Evolutionary conservation across 257 asterid genomes (phyloP), one percentile per base, ranked within the genome.

Genomic region (Petunia axillaris): DNA sequence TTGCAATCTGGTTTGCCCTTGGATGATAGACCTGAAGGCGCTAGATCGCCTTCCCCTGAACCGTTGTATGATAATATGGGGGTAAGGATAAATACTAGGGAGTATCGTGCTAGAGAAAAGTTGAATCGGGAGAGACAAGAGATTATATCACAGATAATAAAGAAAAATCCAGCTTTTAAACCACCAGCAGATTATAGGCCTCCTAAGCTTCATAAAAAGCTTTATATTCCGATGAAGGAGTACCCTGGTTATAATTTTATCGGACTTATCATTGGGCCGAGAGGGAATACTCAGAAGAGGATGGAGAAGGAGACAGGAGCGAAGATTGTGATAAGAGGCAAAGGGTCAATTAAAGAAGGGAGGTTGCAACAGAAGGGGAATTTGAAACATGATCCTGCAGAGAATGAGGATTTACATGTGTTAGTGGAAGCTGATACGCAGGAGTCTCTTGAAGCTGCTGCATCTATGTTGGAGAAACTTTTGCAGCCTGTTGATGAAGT

Each of bases 131-230:
- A 95, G 85, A 92, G 97, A 66, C 99, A 95, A 82, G 99, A 95
- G 84, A 90, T 95, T 57, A 93, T 95, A 84, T 91, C 97, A 0
- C 91, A 93, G 85, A 95, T 95, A 81, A 87, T 95, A 60, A 93
- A 95, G 93, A 95, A 93, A 64, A 95, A 95, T 67, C 99, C 99
- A 0, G 97, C 97, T 1, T 95, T 91, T 82, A 95, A 93, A 88
- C 98, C 99, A 0, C 99, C 99, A 0, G 98, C 99, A 0, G 99
- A 95, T 91, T 95, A 95, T 76, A 89, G 98, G 85, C 98, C 98
- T 1, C 98, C 98, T 0, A 95, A 95, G 87, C 94, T 91, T 82
- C 93, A 95, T 0, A 95, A 93, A 83, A 95, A 95, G 90, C 91
- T 95, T 2, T 93, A 93, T 81, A 95, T 95, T 58, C 99, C 99